A percentile compares a stretch with the other conserved stretches of the same genome.
Evolutionary conservation across 2,329 filamentous ascomycete species (phyloP).

Genomic region (Aspergillus ibericus): DNA sequence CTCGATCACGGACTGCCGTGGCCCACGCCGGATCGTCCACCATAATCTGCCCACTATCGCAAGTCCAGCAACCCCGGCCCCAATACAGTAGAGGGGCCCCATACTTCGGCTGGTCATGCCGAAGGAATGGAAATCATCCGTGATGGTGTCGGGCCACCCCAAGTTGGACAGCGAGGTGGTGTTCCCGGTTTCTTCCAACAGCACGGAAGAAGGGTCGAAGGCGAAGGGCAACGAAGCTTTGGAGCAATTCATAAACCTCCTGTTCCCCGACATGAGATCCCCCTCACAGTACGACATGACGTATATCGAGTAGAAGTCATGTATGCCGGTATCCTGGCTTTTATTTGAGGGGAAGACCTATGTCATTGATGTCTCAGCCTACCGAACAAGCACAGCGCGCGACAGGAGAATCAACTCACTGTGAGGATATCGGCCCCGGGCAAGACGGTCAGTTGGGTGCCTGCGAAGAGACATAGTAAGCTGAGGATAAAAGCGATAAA

Average conservation of each 20-base stretch:
- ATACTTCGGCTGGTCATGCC: constrained; percentile 52
- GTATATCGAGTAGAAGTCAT: constrained; percentile 63
- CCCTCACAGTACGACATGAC: constrained; percentile 61
- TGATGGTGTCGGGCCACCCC: constrained; percentile 58
- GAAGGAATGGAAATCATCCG: constrained; percentile 54
- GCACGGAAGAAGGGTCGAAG: constrained; percentile 55
- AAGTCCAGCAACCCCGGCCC: constrained; percentile 54
- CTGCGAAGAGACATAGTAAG: constrained; percentile 63
- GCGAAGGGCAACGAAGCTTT: constrained; percentile 55
- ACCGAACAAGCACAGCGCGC: not conserved
- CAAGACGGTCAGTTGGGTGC: constrained; percentile 57
- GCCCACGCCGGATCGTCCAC: constrained; percentile 47
- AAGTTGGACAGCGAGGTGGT: constrained; percentile 54
- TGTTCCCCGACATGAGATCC: constrained; percentile 35
- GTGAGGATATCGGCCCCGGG: constrained; percentile 59
- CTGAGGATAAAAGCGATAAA: constrained; percentile 58
- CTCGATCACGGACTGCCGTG: constrained; percentile 52
- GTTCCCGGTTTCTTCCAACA: constrained; percentile 52
- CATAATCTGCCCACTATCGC: constrained; percentile 49
- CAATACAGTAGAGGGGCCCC: constrained; percentile 61
- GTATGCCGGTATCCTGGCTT: constrained; percentile 52
- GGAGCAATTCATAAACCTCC: constrained; percentile 58
- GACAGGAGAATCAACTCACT: constrained; percentile 39
- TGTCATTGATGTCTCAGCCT: constrained; percentile 21
- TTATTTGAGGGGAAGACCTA: constrained; percentile 39